phyloP scores from a whole-genome alignment of 495 filamentous ascomycete species.

The Trichoderma gamsii region DNA sequence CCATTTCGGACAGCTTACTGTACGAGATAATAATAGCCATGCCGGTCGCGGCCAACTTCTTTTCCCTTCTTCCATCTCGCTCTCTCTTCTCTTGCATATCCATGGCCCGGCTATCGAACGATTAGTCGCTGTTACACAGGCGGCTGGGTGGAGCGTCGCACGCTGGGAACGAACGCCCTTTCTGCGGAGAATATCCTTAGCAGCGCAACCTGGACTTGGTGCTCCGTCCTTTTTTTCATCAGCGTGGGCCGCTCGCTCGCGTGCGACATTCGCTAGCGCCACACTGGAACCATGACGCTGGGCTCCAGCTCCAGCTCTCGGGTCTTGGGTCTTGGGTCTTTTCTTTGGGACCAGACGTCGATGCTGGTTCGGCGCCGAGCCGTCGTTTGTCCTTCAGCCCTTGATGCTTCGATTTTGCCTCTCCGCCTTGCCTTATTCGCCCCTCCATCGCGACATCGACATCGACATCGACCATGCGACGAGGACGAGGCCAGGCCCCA shows the following conservation, averaged over 20 bases:
- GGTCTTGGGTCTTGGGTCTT: background rate
- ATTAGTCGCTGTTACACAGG: background rate
- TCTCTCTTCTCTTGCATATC: no score
- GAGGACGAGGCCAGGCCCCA: no score
- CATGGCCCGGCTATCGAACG: slow-evolving; percentile 6
- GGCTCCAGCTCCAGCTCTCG: slow-evolving; percentile 4
- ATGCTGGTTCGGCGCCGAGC: background rate
- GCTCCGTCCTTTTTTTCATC: background rate
- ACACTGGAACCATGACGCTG: slow-evolving; percentile 9
- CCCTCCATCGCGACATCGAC: no score
- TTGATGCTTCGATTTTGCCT: no score
- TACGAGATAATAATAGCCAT: no score
- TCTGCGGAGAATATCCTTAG: slow-evolving; percentile 3
- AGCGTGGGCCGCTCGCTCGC: slow-evolving; percentile 12
- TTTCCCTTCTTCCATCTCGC: no score
- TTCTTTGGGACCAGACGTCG: background rate
- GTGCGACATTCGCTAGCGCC: slow-evolving; percentile 14
- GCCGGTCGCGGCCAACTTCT: no score
- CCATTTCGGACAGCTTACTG: no score
- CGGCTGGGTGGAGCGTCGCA: background rate
- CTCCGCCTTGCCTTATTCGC: no score
- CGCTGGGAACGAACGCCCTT: background rate
- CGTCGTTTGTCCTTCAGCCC: background rate
- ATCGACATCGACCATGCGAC: no score
- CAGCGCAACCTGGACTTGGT: background rate